Evolutionary conservation across 345 rosid genomes (phyloP).

Genomic region (Physaria fendleri): DNA sequence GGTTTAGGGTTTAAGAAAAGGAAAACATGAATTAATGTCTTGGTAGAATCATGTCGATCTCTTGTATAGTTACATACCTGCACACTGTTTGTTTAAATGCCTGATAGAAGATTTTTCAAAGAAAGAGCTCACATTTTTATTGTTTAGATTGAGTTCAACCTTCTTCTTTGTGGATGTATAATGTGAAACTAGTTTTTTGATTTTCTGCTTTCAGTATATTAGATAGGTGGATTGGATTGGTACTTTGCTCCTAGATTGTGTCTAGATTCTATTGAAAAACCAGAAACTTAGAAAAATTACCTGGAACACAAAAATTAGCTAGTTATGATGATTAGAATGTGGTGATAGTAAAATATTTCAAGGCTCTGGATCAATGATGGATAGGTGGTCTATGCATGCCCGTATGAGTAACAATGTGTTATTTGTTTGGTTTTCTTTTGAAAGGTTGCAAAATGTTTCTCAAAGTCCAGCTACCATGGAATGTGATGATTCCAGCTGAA

Average conservation of each 20-base stretch:
- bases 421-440: neutral
- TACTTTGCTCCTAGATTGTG: neutral
- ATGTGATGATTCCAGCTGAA: slow-evolving; percentile 68
- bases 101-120: no score
- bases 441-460: slow-evolving; percentile 51
- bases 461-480: slow-evolving; percentile 69
- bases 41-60: no score
- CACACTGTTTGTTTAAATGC: slow-evolving; percentile 10
- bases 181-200: neutral
- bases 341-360: no score
- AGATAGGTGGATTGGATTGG: neutral
- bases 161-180: neutral
- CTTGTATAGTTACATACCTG: neutral
- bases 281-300: no score
- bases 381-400: neutral
- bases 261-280: no score
- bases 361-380: no score
- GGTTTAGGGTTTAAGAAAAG: no score
- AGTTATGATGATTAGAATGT: no score
- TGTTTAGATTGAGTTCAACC: neutral
- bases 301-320: no score
- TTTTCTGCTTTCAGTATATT: neutral
- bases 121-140: neutral
- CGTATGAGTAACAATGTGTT: neutral
- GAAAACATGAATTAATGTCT: no score